Evolutionary conservation across 225 moss, liverwort and hornwort species (phyloP).

Genomic region (Rhytidiadelphus loreus): DNA sequence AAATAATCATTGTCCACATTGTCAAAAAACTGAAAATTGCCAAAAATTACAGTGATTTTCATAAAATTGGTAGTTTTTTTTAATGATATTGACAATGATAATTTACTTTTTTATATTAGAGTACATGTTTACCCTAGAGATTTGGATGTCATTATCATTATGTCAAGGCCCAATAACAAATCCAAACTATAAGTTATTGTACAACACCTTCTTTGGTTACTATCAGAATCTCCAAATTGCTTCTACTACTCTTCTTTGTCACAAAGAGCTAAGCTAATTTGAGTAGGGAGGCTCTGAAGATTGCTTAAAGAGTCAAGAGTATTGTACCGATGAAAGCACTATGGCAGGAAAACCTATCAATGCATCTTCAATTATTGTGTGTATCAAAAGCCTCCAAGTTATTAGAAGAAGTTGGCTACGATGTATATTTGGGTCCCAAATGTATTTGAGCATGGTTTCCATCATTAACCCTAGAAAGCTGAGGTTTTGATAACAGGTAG

Average conservation of each 20-base stretch:
- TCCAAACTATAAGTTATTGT: too few species aligned
- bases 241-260: neutral
- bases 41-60: too few species aligned
- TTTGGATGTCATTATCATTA: too few species aligned
- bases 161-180: too few species aligned
- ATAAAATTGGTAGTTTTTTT: too few species aligned
- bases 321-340: neutral
- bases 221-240: neutral
- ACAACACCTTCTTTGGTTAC: too few species aligned
- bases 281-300: neutral
- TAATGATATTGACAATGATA: too few species aligned
- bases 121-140: too few species aligned
- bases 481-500: neutral
- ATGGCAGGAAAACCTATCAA: neutral
- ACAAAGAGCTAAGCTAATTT: neutral
- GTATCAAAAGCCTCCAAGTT: neutral
- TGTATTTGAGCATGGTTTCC: neutral
- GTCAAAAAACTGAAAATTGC: too few species aligned
- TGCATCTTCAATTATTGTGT: neutral
- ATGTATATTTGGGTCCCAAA: neutral
- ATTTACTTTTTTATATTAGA: too few species aligned
- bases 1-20: too few species aligned
- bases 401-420: neutral
- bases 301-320: neutral
- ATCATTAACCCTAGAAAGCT: rapidly evolving